Evolutionary conservation across 1,139 yeast species (phyloP).

Genomic region (Protomyces lactucae-debilis): DNA sequence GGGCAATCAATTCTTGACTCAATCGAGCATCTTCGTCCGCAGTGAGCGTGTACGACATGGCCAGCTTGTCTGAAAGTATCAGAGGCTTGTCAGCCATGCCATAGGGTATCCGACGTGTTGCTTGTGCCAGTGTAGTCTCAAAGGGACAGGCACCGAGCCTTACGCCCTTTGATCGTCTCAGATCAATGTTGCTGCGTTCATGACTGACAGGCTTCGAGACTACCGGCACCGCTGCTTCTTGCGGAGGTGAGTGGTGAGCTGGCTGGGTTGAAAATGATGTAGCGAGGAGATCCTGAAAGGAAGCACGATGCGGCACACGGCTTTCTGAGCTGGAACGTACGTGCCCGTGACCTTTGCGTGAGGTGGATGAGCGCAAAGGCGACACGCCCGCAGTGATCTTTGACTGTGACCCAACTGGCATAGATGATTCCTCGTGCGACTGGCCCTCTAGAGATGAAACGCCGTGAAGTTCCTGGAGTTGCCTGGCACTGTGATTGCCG

Average conservation of each 20-base stretch:
- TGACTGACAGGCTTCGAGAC: no score
- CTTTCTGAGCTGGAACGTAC: neutral
- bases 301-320: neutral
- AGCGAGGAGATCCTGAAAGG: neutral
- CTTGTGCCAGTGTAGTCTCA: conserved; percentile 5
- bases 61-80: neutral
- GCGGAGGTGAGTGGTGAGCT: neutral
- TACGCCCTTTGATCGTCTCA: neutral
- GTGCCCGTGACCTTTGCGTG: neutral
- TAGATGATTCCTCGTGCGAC: no score
- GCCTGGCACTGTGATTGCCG: no score
- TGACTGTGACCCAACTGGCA: no score
- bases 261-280: neutral
- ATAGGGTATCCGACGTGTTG: neutral
- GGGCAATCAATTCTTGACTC: neutral
- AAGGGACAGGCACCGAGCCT: conserved; percentile 7
- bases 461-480: no score
- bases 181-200: neutral
- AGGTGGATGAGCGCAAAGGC: neutral
- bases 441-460: no score
- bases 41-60: neutral
- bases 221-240: no score
- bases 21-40: neutral
- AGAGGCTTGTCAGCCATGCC: neutral
- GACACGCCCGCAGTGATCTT: no score